Conservation (phyloP, 2,329 filamentous ascomycete species). For the Calonectria leucothoes region DNA sequence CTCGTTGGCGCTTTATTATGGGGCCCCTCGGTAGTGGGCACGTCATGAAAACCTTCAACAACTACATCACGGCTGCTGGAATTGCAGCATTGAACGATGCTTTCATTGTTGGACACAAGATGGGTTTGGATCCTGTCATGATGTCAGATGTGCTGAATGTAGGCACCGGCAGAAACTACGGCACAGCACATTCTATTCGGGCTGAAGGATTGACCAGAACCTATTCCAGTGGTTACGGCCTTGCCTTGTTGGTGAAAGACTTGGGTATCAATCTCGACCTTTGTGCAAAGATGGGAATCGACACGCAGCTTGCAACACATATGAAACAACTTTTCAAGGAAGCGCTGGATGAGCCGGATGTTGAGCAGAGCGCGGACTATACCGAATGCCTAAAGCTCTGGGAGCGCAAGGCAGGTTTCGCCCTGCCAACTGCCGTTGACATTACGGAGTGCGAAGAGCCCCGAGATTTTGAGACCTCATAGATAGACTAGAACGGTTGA, state of each 20-base stretch:
- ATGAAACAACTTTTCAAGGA: background rate
- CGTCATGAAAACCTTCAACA: slow-evolving; percentile 2
- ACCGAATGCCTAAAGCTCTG: background rate
- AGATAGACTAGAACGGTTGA: background rate
- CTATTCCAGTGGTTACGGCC: background rate
- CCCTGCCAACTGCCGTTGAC: background rate
- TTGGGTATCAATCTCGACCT: background rate
- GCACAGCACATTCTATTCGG: background rate
- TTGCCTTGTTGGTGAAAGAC: background rate
- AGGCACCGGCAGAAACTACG: background rate
- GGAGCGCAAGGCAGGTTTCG: background rate
- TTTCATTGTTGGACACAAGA: background rate
- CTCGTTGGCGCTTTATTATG: slow-evolving; percentile 1
- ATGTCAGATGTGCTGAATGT: background rate
- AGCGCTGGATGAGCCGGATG: background rate
- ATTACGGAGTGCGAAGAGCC: background rate
- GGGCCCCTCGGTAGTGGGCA: background rate
- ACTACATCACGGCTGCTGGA: background rate
- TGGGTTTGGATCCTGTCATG: background rate
- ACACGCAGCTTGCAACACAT: background rate
- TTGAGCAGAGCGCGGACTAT: background rate
- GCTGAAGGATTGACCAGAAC: background rate
- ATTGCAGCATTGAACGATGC: background rate
- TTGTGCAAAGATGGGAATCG: background rate
- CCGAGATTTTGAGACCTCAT: background rate